Evolutionary conservation across 1,284 basidiomycete species (phyloP), one percentile per base, ranked within the genome.

Genomic region (Fistulinella staudtii): DNA sequence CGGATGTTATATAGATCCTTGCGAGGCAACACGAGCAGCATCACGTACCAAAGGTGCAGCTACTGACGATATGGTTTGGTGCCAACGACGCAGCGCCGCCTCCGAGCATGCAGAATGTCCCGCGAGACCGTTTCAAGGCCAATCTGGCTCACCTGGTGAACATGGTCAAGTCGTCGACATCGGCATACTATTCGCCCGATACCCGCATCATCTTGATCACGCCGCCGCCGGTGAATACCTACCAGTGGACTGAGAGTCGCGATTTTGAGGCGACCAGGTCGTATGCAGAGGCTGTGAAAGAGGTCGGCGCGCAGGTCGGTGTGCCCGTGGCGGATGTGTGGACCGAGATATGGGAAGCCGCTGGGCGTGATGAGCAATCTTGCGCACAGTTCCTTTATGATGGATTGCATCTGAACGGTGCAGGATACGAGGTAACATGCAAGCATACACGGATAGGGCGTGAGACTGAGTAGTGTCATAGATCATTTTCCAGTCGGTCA

Each of bases 21-120:
- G 78, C 79, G 18, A 76, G 73, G 44, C 69, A 69, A 52, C 57
- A 72, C n/a, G 70, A 76, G 41, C 72, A 73, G 41, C 59, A 65
- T 35, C 67, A 73, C 36, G 70, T 70, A 36, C 78, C 77, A n/a
- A 80, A 77, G 49, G 75, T 92, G 36, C 78, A 77, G 37, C 65
- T 94, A 17, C 70, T 94, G 48, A 80, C 79, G 10, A 83, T 95
- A 58, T 95, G 90, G 91, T 89, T 88, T 53, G 92, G 91, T 39
- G 89, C 89, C 9, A 94, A 94, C 64, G 92, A 93, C 60, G 76
- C 89, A 13, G 75, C 76, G 53, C 67, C 85, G 25, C 66, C 69
- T 35, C 79, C 75, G 14, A 79, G 69, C 31, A 60, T 68, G n/a
- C 83, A 85, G 52, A 79, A 89, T 60, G 78, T 93, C 41, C 82